Evolutionary conservation across 148 eudicot genomes (phyloP).

Genomic region (Simmondsia chinensis): DNA sequence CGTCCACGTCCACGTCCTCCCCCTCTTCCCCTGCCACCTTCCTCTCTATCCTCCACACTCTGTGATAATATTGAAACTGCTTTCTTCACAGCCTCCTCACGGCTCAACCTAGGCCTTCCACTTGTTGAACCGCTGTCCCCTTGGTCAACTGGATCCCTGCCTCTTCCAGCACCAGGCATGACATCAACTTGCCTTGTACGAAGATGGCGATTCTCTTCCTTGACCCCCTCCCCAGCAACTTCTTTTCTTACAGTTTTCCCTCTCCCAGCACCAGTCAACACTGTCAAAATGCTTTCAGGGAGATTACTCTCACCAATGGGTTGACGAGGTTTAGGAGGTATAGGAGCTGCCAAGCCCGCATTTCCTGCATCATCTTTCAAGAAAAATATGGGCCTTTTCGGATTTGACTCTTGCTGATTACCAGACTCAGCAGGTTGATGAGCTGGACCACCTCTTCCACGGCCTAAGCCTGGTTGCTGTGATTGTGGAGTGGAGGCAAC

Average conservation of each 20-base stretch:
- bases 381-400: slow-evolving; percentile 29
- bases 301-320: slow-evolving; percentile 17
- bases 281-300: slow-evolving; percentile 20
- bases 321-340: slow-evolving; percentile 8
- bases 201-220: slow-evolving; percentile 52
- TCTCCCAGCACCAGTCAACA: slow-evolving; percentile 47
- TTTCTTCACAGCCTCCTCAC: slow-evolving; percentile 25
- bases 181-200: slow-evolving; percentile 11
- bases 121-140: slow-evolving; percentile 1
- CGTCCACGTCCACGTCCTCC: slow-evolving; percentile 20
- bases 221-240: slow-evolving; percentile 6
- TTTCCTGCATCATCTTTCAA: slow-evolving; percentile 17
- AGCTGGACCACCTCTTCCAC: slow-evolving; percentile 28
- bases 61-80: slow-evolving; percentile 20
- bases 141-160: slow-evolving; percentile 3
- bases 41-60: slow-evolving; percentile 10
- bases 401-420: slow-evolving; percentile 9
- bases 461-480: slow-evolving; percentile 20
- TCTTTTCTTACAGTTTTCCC: slow-evolving; percentile 23
- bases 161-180: slow-evolving; percentile 6
- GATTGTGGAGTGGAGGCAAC: slow-evolving; percentile 7
- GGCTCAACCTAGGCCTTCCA: slow-evolving; percentile 15
- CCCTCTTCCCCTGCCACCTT: slow-evolving; percentile 16
- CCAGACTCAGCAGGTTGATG: slow-evolving; percentile 6
- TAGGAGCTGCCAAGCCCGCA: slow-evolving; percentile 4